Evolutionary conservation across 1,284 basidiomycete species (phyloP), one percentile per base, ranked within the genome.

Genomic region (Meripilus lineatus): DNA sequence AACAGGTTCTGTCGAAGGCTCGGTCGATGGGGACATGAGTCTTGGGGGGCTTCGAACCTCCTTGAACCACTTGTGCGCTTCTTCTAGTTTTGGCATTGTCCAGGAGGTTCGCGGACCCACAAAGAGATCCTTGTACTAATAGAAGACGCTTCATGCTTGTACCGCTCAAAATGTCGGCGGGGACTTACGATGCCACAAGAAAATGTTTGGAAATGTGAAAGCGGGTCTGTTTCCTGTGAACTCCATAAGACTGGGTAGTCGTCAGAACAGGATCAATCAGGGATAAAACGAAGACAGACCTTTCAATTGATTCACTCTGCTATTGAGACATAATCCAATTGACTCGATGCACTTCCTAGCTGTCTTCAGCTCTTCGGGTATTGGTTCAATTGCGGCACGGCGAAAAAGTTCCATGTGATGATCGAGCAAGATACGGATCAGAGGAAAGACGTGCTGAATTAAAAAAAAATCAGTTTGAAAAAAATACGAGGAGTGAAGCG

Each of bases 371-470:
- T 53, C 51, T 2, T 15, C 18, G 22, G 50, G 48, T 1, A 61
- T n/a, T 4, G 54, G 34, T 20, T 48, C 48, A 4, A 22, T 47
- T 17, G 45, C 40, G 3, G 54, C 57, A 2, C 46, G 17, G 11
- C 41, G 43, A 47, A 63, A 55, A 18, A 61, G 32, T 10, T 56
- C 45, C 17, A 51, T 46, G 32, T 63, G 53, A 8, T 50, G 49
- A 17, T 49, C 44, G 14, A 62, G 39, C 1, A 63, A 32, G 8
- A 63, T 44, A 26, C 56, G 58, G 10, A 62, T 11, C 2, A 61
- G 18, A 2, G 56, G 46, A 25, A 59, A 56, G 3, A 58, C 18
- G 24, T 57, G 49, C 58, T 59, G 7, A n/a, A n/a, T n/a, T 5
- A 37, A 5, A 7, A 25, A 26, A 39, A 24, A 42, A 32, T 13